Evolutionary conservation across 179 eudicot genomes (phyloP).

Genomic region (Beta corolliflora): DNA sequence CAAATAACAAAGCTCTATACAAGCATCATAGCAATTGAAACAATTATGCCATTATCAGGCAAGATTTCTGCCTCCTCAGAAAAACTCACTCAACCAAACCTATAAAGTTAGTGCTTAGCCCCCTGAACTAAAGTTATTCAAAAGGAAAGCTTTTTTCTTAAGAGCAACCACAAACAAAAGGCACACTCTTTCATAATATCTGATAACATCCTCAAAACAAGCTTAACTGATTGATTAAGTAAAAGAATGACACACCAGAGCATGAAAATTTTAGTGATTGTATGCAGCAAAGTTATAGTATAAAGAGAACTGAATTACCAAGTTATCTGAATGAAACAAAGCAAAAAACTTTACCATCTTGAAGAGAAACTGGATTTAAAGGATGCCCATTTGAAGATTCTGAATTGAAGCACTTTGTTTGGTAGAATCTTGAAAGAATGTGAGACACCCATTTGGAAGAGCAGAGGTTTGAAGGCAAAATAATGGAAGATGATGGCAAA

Average conservation of each 20-base stretch:
- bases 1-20: neutral
- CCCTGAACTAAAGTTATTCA: too few species aligned
- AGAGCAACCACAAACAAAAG: too few species aligned
- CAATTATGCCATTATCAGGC: neutral
- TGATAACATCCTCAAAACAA: neutral
- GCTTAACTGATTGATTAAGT: neutral
- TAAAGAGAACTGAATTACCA: too few species aligned
- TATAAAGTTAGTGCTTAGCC: too few species aligned
- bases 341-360: conserved; percentile 46
- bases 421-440: conserved; percentile 40
- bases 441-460: conserved; percentile 53
- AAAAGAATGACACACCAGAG: neutral
- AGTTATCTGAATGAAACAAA: neutral
- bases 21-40: neutral
- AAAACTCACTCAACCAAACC: neutral
- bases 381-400: conserved; percentile 70
- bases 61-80: neutral
- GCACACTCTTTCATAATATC: too few species aligned
- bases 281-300: too few species aligned
- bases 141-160: too few species aligned
- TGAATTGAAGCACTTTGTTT: conserved; percentile 48
- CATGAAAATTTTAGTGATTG: neutral
- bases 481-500: conserved; percentile 27
- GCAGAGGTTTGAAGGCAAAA: conserved; percentile 34
- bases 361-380: conserved; percentile 55